Conservation (phyloP, 2,329 filamentous ascomycete species). For the Colletotrichum tropicale region DNA sequence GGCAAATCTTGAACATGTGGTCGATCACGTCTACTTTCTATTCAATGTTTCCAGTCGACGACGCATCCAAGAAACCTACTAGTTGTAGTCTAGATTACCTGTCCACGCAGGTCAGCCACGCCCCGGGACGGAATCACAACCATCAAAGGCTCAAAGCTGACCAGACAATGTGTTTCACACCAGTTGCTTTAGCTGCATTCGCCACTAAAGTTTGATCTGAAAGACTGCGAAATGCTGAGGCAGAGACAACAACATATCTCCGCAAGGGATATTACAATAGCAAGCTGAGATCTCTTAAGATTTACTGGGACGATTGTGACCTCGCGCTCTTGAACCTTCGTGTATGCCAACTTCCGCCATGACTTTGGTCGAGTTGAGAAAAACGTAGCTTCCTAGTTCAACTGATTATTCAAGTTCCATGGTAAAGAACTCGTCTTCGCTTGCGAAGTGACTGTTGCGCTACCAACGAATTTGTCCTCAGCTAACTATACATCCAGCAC, state of each 20-base stretch:
- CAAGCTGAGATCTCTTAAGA: conserved; percentile 29
- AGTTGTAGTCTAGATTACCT: not conserved
- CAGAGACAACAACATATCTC: conserved; percentile 51
- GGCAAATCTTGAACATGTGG: conserved; percentile 47
- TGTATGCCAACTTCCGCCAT: conserved; percentile 31
- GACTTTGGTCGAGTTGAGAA: not conserved
- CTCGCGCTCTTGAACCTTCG: not conserved
- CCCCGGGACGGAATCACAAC: conserved; percentile 41
- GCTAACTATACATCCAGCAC: no score
- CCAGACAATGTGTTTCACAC: conserved; percentile 56
- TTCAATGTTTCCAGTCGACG: not conserved
- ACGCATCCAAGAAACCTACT: no score
- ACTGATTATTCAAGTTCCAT: not conserved
- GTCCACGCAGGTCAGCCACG: conserved; percentile 24
- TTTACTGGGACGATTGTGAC: conserved; percentile 34
- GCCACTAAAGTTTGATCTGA: conserved; percentile 48
- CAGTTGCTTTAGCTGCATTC: conserved; percentile 50
- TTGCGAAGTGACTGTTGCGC: not conserved
- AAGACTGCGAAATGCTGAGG: conserved; percentile 37
- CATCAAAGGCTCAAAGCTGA: conserved; percentile 42
- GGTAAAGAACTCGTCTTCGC: no score
- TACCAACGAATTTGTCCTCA: not conserved
- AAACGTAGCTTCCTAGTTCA: not conserved
- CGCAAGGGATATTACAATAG: not conserved
- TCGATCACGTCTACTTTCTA: conserved; percentile 54